These are phyloP conservation scores for Auricularia sp. DNA, from an alignment of 768 basidiomycete genomes.

Conservation along the genomic window DNA sequence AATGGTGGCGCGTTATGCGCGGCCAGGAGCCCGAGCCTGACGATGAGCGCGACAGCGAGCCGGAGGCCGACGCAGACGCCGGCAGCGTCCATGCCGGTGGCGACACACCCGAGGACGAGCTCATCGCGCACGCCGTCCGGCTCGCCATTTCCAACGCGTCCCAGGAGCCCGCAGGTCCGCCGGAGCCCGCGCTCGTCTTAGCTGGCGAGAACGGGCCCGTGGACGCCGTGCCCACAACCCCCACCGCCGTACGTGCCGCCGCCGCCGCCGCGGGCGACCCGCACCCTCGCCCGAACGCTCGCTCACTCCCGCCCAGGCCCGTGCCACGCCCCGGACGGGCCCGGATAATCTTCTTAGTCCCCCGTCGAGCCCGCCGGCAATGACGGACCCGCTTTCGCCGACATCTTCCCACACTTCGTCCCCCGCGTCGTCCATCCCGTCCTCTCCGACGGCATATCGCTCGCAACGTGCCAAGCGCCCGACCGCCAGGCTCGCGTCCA, in stretches of 20 bases:
- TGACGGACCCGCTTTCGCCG: neutral
- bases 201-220: neutral
- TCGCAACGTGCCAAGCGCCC: neutral
- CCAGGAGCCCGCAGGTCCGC: neutral
- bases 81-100: conserved; percentile 1
- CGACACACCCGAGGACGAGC: conserved; percentile 4
- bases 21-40: conserved; percentile 35
- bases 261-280: neutral
- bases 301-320: too few relatives aligned
- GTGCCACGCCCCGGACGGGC: neutral
- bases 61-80: neutral
- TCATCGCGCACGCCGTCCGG: neutral
- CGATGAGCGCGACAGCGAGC: neutral
- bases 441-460: neutral
- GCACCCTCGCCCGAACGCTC: neutral
- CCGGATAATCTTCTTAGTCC: neutral
- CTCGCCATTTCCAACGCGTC: neutral
- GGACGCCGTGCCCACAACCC: neutral
- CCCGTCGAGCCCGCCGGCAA: neutral
- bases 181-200: neutral
- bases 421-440: neutral
- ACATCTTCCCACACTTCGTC: neutral
- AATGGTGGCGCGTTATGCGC: conserved; percentile 77
- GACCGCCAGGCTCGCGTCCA: neutral
- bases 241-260: neutral